Percentiles rank a stretch among this genome's conserved stretches.
These are phyloP conservation scores for Tetrapisispora arboricola DNA, from an alignment of 805 yeast genomes.

Conservation along the genomic window DNA sequence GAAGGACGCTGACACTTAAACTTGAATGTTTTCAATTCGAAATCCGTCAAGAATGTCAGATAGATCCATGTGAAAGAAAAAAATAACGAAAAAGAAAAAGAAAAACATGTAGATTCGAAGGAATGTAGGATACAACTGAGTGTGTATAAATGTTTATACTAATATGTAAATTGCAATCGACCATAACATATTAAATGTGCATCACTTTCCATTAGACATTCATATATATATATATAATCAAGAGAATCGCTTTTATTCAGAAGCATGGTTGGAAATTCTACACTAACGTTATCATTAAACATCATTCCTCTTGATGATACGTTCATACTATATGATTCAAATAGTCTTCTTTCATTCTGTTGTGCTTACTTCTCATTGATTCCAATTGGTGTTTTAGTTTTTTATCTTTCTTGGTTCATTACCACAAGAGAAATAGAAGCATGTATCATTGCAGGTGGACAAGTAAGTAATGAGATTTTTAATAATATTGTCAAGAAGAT, in stretches of 20 bases:
- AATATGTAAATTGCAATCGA: no score
- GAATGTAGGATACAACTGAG: no score
- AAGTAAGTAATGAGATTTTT: constrained; percentile 61
- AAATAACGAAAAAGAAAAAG: no score
- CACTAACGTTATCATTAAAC: constrained; percentile 5
- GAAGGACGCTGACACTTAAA: no score
- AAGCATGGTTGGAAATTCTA: not conserved
- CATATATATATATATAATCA: no score
- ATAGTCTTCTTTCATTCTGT: constrained; percentile 46
- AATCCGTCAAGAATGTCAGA: no score
- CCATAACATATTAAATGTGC: no score
- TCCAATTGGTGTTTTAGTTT: constrained; percentile 70
- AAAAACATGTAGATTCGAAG: no score
- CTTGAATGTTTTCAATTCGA: no score
- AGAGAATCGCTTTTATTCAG: not conserved
- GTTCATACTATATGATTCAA: constrained; percentile 66
- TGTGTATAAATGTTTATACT: no score
- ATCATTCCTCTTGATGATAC: constrained; percentile 74
- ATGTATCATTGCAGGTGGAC: constrained; percentile 75
- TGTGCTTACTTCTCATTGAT: constrained; percentile 67
- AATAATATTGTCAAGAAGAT: constrained; percentile 59
- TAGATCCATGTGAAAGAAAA: no score
- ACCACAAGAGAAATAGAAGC: constrained; percentile 79
- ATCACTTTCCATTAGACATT: no score
- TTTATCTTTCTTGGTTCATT: constrained; percentile 76